Conservation (phyloP, 139 green algal genomes). For the Diplosphaera chodatii region DNA sequence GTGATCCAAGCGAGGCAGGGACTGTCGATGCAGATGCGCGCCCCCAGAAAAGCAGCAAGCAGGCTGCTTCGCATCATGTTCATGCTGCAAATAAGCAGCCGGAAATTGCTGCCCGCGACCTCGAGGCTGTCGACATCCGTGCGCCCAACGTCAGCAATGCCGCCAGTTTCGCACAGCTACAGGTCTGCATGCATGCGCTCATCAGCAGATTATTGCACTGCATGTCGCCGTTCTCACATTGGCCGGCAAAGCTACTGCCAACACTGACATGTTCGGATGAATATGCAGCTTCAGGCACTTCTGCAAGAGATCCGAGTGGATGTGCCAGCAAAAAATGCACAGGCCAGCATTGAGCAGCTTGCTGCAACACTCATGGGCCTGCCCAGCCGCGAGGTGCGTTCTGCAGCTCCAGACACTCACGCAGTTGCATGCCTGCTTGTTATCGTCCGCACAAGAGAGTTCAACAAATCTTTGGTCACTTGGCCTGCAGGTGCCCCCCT, state of each 20-base stretch:
- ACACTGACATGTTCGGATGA: slow-evolving; percentile 18
- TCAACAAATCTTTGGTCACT: too few relatives aligned
- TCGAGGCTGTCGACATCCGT: neutral
- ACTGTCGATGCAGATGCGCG: neutral
- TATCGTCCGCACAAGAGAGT: too few relatives aligned
- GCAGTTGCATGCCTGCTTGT: neutral
- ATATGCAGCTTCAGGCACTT: slow-evolving; percentile 37
- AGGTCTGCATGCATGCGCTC: neutral
- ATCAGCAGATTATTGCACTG: neutral
- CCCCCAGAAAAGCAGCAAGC: neutral
- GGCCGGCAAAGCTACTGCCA: too few relatives aligned
- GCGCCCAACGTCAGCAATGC: neutral
- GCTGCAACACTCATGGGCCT: slow-evolving; percentile 24
- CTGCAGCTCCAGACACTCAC: neutral
- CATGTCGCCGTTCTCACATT: too few relatives aligned
- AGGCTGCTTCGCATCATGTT: too few relatives aligned
- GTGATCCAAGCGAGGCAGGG: neutral
- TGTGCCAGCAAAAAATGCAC: neutral
- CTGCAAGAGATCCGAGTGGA: slow-evolving; percentile 19
- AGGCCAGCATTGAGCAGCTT: slow-evolving; percentile 19
- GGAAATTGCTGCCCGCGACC: neutral
- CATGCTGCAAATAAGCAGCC: neutral
- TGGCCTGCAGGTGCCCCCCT: neutral
- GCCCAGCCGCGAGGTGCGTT: slow-evolving; percentile 22
- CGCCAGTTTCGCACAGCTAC: neutral